Evolutionary conservation across 2,329 filamentous ascomycete species (phyloP), one percentile per base, ranked within the genome.

Genomic region (Capronia coronata): DNA sequence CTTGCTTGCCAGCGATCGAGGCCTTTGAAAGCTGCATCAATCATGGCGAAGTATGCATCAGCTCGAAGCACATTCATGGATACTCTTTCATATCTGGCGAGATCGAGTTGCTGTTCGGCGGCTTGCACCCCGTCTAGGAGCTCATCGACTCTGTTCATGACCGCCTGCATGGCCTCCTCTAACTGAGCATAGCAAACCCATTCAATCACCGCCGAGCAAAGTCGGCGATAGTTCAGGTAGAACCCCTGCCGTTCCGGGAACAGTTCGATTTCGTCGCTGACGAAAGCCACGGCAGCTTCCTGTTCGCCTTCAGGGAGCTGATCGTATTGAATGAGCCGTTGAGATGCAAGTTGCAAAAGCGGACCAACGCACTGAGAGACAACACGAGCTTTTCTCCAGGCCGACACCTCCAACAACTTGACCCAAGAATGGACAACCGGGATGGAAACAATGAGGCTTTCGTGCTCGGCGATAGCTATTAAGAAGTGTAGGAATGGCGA

Each of bases 211-310:
- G 87, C 84, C 2, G 83, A 82, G 65, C 89, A 93, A 63, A 95
- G 97, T 51, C 93, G 80, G 32, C 93, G 79, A 66, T 98, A 98
- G 63, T 98, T 97, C 2, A 91, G 89, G 9, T 97, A 76, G 65
- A 98, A 98, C 1, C 89, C 88, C 68, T 98, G 93, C 19, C 89
- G 80, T 65, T 98, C 93, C 0, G 93, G 93, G 16, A 91, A 75
- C 0, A 91, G 97, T 63, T 98, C 93, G 48, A 95, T 94, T 64
- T 98, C 93, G 63, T 97, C 90, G 61, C 89, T 76, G 1, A 98
- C 75, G 58, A 95, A 93, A 9, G 87, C 73, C 51, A 89, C 78
- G 0, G 86, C 90, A 1, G 86, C 77, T 60, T 96, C 84, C 40
- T 87, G 79, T 0, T 83, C 85, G 55, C 94, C 86, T 56, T 91